Evolutionary conservation across 805 yeast genomes (phyloP), one percentile per base, ranked within the genome.

Genomic region (Phaffomyces thermotolerans): DNA sequence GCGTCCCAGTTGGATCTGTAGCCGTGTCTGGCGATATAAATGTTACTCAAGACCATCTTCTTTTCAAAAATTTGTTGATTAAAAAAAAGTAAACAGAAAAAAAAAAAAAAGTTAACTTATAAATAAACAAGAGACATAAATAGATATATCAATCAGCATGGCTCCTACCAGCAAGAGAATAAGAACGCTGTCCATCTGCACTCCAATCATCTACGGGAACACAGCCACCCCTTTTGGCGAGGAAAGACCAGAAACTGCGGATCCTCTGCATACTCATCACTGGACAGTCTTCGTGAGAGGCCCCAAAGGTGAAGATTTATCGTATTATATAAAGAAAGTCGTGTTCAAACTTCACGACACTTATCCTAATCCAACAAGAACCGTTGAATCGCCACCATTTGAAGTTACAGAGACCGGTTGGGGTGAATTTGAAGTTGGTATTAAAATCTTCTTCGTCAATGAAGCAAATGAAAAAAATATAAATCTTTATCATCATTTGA

Each of bases 401-500:
- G 95, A 89, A 61, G 88, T 93, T 25, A 84, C 95, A 2, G 99
- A 93, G 58, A 86, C 98, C 0, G 99, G 99, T 0, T 93, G 99
- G 99, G 99, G 99, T 52, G 99, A 93, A 63, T 93, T 93, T 64
- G 99, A 93, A 58, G 84, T 93, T 48, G 78, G 85, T 32, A 81
- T 93, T 43, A 86, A 90, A 59, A 77, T 93, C 15, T 90, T 81
- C 61, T 93, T 93, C 62, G 81, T 80, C 33, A 74, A 81, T n/a
- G 95, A 86, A 27, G 82, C 95, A 14, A 82, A 81, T 52, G 99
- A 93, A 59, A 93, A 93, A 67, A 81, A 84, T 62, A 67, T 93
- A 38, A 84, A 81, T 35, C 69, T 93, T 40, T 86, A 88, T 58
- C 99, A 93, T 59, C 96, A 86, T 50, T 68, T 93, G 53, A 87